These are phyloP conservation scores for Gymnopilus dilepis DNA, from an alignment of 768 basidiomycete species.

Conservation along the genomic window DNA sequence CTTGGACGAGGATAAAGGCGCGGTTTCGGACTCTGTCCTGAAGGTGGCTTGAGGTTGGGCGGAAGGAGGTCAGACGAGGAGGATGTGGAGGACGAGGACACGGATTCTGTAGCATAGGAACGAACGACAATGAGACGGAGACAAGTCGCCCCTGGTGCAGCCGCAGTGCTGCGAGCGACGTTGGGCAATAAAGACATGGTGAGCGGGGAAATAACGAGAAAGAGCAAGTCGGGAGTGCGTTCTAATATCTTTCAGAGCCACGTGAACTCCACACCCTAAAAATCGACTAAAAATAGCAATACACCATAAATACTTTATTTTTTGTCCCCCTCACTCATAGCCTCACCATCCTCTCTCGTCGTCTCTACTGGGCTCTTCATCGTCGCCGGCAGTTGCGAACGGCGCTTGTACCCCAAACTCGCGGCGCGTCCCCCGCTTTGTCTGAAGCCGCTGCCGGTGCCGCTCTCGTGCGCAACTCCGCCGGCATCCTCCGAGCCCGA, in stretches of 20 bases:
- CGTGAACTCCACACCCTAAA: constrained; percentile 4
- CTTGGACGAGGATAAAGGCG: constrained; percentile 54
- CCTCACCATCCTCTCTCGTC: not conserved
- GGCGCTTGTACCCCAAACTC: constrained; percentile 29
- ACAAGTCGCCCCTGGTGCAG: constrained; percentile 14
- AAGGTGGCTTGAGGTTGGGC: constrained; percentile 32
- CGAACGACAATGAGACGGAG: constrained; percentile 38
- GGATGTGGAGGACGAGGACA: constrained; percentile 26
- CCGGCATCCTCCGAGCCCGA: constrained; percentile 19
- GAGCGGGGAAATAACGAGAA: not conserved
- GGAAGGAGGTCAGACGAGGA: constrained; percentile 37
- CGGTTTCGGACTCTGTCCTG: constrained; percentile 34
- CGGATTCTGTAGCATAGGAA: constrained; percentile 49
- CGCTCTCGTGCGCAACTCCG: not conserved
- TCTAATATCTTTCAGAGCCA: constrained; percentile 2
- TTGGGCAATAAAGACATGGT: constrained; percentile 26
- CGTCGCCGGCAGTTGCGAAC: constrained; percentile 2
- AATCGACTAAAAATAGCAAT: constrained; percentile 21
- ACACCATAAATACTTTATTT: constrained; percentile 4
- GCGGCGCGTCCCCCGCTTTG: constrained; percentile 29
- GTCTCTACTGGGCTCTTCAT: not conserved
- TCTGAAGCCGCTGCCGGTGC: constrained; percentile 9
- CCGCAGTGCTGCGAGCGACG: constrained; percentile 21
- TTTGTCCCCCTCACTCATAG: constrained; percentile 3
- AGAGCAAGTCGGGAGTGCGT: not conserved